Evolutionary conservation across 2,329 filamentous ascomycete species (phyloP).

Genomic region (Penicillium janthinellum): DNA sequence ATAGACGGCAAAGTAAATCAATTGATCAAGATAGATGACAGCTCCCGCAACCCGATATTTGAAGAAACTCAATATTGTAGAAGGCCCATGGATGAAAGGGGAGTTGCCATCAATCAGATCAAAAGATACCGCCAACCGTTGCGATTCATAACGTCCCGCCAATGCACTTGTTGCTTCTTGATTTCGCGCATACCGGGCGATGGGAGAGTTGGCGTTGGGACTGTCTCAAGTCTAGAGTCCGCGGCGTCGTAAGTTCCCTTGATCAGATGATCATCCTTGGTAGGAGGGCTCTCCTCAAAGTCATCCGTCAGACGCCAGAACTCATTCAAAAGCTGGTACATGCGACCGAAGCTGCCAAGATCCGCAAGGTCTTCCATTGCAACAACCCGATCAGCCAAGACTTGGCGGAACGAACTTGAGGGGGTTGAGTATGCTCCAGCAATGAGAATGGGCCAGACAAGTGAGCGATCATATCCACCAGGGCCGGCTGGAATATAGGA

Average conservation of each 20-base stretch:
- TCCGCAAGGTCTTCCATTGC: constrained; percentile 75
- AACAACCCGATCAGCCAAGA: constrained; percentile 74
- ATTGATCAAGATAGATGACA: neutral
- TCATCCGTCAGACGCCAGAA: constrained; percentile 78
- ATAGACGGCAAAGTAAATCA: neutral
- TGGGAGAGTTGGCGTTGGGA: neutral
- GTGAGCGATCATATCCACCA: constrained; percentile 81
- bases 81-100: constrained; percentile 3
- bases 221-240: neutral
- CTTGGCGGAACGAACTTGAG: constrained; percentile 71
- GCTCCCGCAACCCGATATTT: neutral
- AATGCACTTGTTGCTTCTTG: constrained; percentile 72
- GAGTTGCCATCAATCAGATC: constrained; percentile 58
- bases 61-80: neutral
- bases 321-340: constrained; percentile 75
- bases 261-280: neutral
- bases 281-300: constrained; percentile 24
- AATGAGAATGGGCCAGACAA: constrained; percentile 91
- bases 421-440: constrained; percentile 76
- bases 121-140: constrained; percentile 92
- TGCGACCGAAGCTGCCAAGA: constrained; percentile 83
- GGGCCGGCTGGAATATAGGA: constrained; percentile 79
- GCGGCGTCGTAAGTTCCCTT: neutral
- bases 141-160: constrained; percentile 89
- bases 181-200: constrained; percentile 24